Evolutionary conservation across 2,329 filamentous ascomycete species (phyloP), one percentile per base, ranked within the genome.

Genomic region (Metarhizium brunneum): DNA sequence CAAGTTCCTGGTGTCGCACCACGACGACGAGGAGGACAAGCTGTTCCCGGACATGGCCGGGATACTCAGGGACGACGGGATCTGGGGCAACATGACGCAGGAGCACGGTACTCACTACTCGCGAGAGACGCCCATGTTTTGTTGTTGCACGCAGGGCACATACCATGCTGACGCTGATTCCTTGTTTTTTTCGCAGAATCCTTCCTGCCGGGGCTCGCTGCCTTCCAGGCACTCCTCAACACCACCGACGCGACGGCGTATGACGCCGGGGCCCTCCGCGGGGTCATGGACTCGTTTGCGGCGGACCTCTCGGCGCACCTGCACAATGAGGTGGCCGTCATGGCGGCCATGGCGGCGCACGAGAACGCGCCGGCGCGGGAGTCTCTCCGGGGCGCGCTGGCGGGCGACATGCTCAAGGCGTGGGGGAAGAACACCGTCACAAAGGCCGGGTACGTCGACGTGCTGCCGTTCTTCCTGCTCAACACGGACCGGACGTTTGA

Each of bases 341-440:
- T 83, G 57, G 73, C 79, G 45, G 66, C 66, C 30, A 70, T 83
- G 16, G 69, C 78, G 3, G 61, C 69, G 3, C 78, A 84, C 59
- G 71, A 78, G 1, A 74, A 74, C 48, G 78, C 78, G 1, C 81
- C 81, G 0, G 69, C 68, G 50, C 66, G 73, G 2, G 76, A 73
- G 30, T 72, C 76, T 0, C 67, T 72, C 4, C 72, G 76, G 57
- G 75, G 74, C 6, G 71, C 71, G 4, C 68, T 68, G 1, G 81
- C 82, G 0, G 65, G 71, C 2, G 64, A 72, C 6, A 74, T 76
- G 2, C 84, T 85, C 71, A 81, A 81, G 71, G 67, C 72, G 2
- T 85, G 81, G 81, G 82, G 82, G 57, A 84, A 84, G 73, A 78
- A 73, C 65, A 84, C 81, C 2, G 78, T 85, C n/a, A 79, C 73